phyloP scores from a whole-genome alignment of 768 basidiomycete species.

The Russula foetens region DNA sequence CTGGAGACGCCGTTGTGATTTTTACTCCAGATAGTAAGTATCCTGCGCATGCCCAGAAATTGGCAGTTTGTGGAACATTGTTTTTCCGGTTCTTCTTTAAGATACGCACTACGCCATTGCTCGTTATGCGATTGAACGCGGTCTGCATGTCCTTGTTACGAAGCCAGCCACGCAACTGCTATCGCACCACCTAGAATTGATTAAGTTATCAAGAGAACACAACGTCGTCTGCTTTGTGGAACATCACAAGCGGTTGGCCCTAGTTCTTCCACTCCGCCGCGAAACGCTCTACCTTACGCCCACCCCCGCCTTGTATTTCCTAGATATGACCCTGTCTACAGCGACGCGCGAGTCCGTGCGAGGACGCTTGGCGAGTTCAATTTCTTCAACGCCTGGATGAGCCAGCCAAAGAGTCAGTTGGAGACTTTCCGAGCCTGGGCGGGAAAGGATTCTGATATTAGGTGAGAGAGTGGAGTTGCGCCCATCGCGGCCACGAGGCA shows the following conservation, averaged over 20 bases:
- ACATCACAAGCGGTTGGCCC: conserved; percentile 72
- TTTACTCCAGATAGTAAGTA: conserved; percentile 84
- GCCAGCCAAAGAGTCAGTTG: conserved; percentile 90
- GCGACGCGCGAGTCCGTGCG: conserved; percentile 77
- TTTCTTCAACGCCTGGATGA: conserved; percentile 97
- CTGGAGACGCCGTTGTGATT: conserved; percentile 85
- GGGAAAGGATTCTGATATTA: conserved; percentile 90
- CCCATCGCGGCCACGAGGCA: not conserved
- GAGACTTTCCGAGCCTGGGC: conserved; percentile 96
- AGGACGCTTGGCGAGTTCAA: conserved; percentile 81
- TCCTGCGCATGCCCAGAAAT: not conserved
- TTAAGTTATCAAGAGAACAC: conserved; percentile 68
- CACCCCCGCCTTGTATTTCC: not conserved
- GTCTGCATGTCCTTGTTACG: conserved; percentile 84
- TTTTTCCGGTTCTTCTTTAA: too few species aligned
- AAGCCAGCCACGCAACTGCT: conserved; percentile 89
- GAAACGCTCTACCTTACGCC: not conserved
- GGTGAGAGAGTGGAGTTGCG: conserved; percentile 33
- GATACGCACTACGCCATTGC: conserved; percentile 82
- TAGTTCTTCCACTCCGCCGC: not conserved
- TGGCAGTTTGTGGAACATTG: not conserved
- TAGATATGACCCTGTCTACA: conserved; percentile 86
- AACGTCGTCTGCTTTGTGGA: conserved; percentile 90
- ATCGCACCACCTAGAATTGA: conserved; percentile 71
- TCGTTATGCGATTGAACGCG: conserved; percentile 75